Evolutionary conservation across 2,329 filamentous ascomycete genomes (phyloP), one percentile per base, ranked within the genome.

Genomic region (Juglanconis sp.): DNA sequence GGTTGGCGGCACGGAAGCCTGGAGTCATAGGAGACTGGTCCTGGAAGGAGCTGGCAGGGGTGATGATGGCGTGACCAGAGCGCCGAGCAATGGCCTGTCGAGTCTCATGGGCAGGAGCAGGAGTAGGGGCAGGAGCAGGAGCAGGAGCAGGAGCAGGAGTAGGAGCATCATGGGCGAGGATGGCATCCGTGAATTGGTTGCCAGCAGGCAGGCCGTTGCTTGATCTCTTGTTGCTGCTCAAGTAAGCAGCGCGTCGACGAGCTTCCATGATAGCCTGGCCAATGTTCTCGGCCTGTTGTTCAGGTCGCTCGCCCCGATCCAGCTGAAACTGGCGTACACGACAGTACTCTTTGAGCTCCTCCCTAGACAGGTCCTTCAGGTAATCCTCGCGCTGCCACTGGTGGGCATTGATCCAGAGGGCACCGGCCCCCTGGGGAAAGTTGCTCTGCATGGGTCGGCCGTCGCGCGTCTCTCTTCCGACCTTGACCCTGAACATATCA

Each of bases 401-500:
- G 13, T 88, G 84, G 63, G 85, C 87, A 5, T 79, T 73, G 42
- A 88, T 84, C 85, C 85, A 88, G 1, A 87, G 69, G 1, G 81
- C 84, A 11, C 85, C 85, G 1, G 84, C 81, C 1, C 84, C 85
- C 2, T 71, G 70, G 0, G 86, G 86, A 57, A 86, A 87, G 68
- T 87, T 87, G 40, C 83, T 84, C 36, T 82, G 76, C 1, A 85
- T 73, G 35, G 77, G 79, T 0, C 82, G 79, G 3, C 85, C 85
- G 66, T 87, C 84, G 3, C 84, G 80, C 0, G 85, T 87, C 66
- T 86, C 79, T 5, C 82, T 76, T 1, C 84, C 79, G 0, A 88
- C 76, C 68, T 87, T 87, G 57, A 87, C 83, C 0, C 86, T 76
- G 68, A 88, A 87, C 79, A 86, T 87, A 64, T 87, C 84, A 58